phyloP scores from a whole-genome alignment of 2,329 filamentous ascomycete species.

The Calonectria hongkongensis region DNA sequence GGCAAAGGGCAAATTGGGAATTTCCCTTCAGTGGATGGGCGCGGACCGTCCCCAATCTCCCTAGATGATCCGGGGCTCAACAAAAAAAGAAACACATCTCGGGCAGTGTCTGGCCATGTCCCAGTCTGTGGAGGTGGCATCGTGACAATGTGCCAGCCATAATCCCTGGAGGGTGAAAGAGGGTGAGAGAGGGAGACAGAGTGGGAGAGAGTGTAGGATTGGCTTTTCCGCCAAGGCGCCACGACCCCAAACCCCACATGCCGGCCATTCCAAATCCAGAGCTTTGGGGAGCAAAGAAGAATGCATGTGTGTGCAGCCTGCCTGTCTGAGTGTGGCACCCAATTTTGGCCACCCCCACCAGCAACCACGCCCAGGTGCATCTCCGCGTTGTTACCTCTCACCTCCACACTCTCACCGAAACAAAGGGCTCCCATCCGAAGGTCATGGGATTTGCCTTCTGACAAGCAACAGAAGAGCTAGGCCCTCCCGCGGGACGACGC shows the following conservation, averaged over 20 bases:
- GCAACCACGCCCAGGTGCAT: conserved; percentile 12
- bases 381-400: conserved; percentile 25
- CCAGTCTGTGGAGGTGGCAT: conserved; percentile 15
- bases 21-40: neutral
- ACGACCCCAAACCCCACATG: conserved; percentile 34
- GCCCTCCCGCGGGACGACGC: conserved; percentile 10
- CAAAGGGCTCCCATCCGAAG: conserved; percentile 20
- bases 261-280: conserved; percentile 37
- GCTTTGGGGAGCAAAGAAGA: conserved; percentile 2
- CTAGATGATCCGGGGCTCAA: conserved; percentile 11
- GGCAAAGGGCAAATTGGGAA: neutral
- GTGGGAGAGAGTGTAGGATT: conserved; percentile 24
- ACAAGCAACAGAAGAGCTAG: conserved; percentile 19
- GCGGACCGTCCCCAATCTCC: conserved; percentile 11
- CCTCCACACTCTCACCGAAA: conserved; percentile 20
- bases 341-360: neutral
- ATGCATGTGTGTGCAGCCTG: conserved; percentile 15
- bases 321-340: neutral
- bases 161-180: conserved; percentile 1
- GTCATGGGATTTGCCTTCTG: conserved; percentile 33
- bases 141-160: conserved; percentile 23
- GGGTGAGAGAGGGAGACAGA: neutral
- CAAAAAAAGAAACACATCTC: conserved; percentile 26
- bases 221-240: conserved; percentile 35
- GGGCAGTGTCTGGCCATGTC: neutral